These are phyloP conservation scores for Psilocybe sp. DNA, from an alignment of 768 basidiomycete genomes.

Conservation along the genomic window DNA sequence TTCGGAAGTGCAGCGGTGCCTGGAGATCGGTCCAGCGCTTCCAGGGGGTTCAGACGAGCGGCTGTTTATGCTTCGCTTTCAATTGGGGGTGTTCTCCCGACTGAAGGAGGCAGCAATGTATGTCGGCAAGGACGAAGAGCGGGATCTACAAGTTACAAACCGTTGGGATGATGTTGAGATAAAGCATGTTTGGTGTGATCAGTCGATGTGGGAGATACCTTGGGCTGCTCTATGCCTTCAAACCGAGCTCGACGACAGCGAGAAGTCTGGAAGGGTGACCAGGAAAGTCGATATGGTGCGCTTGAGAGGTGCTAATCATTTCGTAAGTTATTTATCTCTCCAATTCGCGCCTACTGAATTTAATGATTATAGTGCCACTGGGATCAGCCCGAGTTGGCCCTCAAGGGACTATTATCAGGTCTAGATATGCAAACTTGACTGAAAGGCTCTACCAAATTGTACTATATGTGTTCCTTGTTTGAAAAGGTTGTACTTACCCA, in stretches of 20 bases:
- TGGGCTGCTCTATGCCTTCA: not conserved
- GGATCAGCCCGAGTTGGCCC: conserved; percentile 2
- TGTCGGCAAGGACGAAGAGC: not conserved
- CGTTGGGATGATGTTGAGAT: conserved; percentile 4
- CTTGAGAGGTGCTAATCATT: conserved; percentile 4
- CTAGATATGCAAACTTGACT: too few species aligned
- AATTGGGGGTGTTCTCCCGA: conserved; percentile 1
- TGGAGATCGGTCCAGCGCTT: conserved; percentile 6
- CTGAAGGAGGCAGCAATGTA: conserved; percentile 1
- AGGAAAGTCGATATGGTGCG: conserved; percentile 2
- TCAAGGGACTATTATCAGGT: too few species aligned
- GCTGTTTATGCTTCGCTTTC: not conserved
- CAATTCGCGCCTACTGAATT: not conserved
- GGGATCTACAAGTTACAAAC: not conserved
- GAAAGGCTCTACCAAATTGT: too few species aligned
- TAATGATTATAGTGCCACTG: conserved; percentile 1
- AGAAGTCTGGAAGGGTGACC: not conserved
- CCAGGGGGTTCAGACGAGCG: conserved; percentile 5
- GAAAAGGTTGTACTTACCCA: too few species aligned
- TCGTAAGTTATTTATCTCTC: not conserved
- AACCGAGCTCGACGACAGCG: not conserved
- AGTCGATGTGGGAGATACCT: conserved; percentile 4
- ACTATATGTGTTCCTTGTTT: too few species aligned
- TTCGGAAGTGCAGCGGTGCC: not conserved
- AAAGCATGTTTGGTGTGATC: conserved; percentile 6